Conservation (phyloP, 257 asterid species). For the Verbascum thapsus region DNA sequence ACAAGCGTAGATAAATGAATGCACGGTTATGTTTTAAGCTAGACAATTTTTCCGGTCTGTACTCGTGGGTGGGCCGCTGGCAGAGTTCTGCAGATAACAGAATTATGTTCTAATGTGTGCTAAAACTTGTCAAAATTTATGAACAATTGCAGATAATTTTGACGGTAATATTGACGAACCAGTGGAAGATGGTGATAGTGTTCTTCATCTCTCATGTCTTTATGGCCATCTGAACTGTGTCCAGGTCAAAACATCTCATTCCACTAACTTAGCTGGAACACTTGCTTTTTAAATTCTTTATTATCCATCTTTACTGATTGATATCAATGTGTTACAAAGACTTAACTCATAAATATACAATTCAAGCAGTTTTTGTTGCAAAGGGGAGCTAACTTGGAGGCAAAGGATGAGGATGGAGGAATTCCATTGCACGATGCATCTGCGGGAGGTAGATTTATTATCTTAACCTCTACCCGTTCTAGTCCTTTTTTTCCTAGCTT, state of each 20-base stretch:
- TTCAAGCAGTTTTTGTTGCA: conserved; percentile 64
- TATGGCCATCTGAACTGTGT: conserved; percentile 82
- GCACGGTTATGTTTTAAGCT: conserved; percentile 4
- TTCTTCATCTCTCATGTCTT: conserved; percentile 87
- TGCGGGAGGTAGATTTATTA: conserved; percentile 66
- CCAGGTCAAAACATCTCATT: conserved; percentile 52
- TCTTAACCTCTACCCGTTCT: background rate
- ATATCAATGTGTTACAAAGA: background rate
- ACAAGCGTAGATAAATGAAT: too few species aligned
- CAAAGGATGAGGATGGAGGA: conserved; percentile 79
- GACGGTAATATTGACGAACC: conserved; percentile 76
- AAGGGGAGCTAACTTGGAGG: conserved; percentile 71
- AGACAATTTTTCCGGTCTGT: background rate
- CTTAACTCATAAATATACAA: background rate
- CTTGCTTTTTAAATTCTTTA: conserved; percentile 1
- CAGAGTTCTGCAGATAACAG: background rate
- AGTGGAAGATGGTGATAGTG: conserved; percentile 91
- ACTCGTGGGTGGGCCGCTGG: background rate
- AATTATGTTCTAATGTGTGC: conserved; percentile 13
- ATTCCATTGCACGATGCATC: conserved; percentile 89
- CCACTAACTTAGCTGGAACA: conserved; percentile 2
- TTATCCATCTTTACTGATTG: background rate
- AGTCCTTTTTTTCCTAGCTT: conserved; percentile 10
- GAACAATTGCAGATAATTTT: conserved; percentile 52
- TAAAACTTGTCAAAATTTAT: conserved; percentile 24